Percentiles rank a stretch among this genome's conserved stretches.
Evolutionary conservation across 2,329 filamentous ascomycete species (phyloP).

Genomic region (Chaetomiaceae sp.): DNA sequence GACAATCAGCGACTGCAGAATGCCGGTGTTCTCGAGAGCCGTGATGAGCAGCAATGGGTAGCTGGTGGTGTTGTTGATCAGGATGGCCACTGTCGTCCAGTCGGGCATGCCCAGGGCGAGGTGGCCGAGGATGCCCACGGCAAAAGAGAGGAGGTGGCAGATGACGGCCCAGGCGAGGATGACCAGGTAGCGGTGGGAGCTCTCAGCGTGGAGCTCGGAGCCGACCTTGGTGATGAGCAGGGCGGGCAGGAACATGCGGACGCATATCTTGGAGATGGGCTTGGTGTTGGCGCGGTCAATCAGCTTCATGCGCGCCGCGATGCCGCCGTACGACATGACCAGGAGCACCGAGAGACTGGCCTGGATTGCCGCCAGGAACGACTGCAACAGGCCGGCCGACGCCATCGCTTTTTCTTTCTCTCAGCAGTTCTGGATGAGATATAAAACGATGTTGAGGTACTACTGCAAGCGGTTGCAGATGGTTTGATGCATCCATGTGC

Average conservation of each 20-base stretch:
- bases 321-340: slow-evolving; percentile 39
- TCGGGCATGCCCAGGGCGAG: slow-evolving; percentile 37
- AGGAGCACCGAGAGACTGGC: slow-evolving; percentile 42
- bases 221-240: slow-evolving; percentile 42
- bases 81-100: slow-evolving; percentile 40
- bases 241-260: slow-evolving; percentile 41
- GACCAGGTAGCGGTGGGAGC: slow-evolving; percentile 33
- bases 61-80: slow-evolving; percentile 45
- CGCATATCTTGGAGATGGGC: slow-evolving; percentile 41
- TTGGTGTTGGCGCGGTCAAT: slow-evolving; percentile 33
- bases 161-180: slow-evolving; percentile 38
- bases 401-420: too few relatives aligned
- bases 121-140: slow-evolving; percentile 34
- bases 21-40: slow-evolving; percentile 44
- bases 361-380: slow-evolving; percentile 41
- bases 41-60: slow-evolving; percentile 41
- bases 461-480: too few relatives aligned
- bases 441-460: too few relatives aligned
- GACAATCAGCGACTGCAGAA: slow-evolving; percentile 41
- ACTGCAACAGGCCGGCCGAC: slow-evolving; percentile 24
- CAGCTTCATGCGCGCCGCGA: slow-evolving; percentile 35
- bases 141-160: slow-evolving; percentile 35
- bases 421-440: too few relatives aligned
- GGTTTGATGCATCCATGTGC: too few relatives aligned
- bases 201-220: slow-evolving; percentile 33